Evolutionary conservation across 75 land plant species (phyloP), one percentile per base, ranked within the genome.

Genomic region (Pseudotsuga menziesii): DNA sequence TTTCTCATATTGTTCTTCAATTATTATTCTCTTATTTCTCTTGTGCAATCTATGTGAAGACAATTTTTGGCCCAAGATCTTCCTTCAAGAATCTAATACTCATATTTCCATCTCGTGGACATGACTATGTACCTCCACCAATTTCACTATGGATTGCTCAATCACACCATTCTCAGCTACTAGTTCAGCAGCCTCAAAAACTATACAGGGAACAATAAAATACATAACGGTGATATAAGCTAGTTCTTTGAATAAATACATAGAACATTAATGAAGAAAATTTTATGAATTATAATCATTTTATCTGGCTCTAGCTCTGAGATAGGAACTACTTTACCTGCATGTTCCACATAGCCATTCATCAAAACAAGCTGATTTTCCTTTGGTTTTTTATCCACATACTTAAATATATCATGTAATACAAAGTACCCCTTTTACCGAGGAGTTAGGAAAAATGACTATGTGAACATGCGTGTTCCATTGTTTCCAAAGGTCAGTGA

Each of bases 381-480:
- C 36, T 56, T 29, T 36, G 58, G 41, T 61, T 72, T 62, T 17
- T 72, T 90, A 26, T 85, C 91, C 56, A 89, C 35, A 32, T 84
- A 88, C 27, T 82, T 69, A 41, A 89, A 83, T 19, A 89, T 74
- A 77, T 89, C 91, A 79, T 89, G 87, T 60, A 89, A 79, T 13
- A 89, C 91, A 72, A 59, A 89, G 76, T 82, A 89, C 17, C 91
- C 91, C 76, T 73, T 83, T 58, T 89, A 84, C 71, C 87, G 89
- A 19, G 89, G 82, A 22, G 91, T 86, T n/a, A 89, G 81, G 76
- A 89, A 89, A 69, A 89, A 86, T 15, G 83, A 78, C 64, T 93
- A 94, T 7, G 82, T 82, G 81, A 93, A 91, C 58, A 83, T 85
- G 75, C 82, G 80, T 75, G 64, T 86, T 54, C 83, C 67, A 66